Conservation (phyloP, 192 early-diverging fungal genomes). For the Coemansia sp. region DNA sequence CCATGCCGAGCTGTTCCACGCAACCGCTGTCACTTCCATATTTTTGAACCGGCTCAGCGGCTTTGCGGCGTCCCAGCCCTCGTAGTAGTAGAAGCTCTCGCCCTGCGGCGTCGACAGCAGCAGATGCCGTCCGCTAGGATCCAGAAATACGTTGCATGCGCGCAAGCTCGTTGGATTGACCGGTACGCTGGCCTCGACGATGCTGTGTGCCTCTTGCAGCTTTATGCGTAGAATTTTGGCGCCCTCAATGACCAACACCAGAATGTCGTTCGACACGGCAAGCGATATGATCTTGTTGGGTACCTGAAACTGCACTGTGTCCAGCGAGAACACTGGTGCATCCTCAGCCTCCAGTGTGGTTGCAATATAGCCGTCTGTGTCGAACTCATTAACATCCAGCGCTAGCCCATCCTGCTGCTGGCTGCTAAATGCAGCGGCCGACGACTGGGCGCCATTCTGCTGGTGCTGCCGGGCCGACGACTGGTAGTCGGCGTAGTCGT, state of each 20-base stretch:
- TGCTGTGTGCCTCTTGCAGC: constrained; percentile 72
- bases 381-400: constrained; percentile 9
- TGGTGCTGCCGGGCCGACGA: constrained; percentile 27
- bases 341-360: constrained; percentile 44
- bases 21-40: constrained; percentile 81
- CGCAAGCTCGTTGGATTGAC: constrained; percentile 27
- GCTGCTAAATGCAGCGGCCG: background rate
- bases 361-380: constrained; percentile 42
- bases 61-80: constrained; percentile 84
- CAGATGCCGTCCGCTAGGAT: constrained; percentile 86
- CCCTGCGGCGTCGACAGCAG: constrained; percentile 85
- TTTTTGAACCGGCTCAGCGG: constrained; percentile 76
- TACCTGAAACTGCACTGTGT: constrained; percentile 86
- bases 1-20: constrained; percentile 73
- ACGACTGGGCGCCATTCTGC: constrained; percentile 8
- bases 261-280: constrained; percentile 80
- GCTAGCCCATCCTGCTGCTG: constrained; percentile 8
- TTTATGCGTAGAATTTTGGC: constrained; percentile 83
- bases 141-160: constrained; percentile 71
- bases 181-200: constrained; percentile 40
- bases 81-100: constrained; percentile 88
- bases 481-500: constrained; percentile 53
- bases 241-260: constrained; percentile 77
- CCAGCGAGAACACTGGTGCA: constrained; percentile 74
- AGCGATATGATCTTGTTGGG: constrained; percentile 71